Base-by-base conservation (phyloP, 75 land plant species). In the Selaginella tamariscina region DNA sequence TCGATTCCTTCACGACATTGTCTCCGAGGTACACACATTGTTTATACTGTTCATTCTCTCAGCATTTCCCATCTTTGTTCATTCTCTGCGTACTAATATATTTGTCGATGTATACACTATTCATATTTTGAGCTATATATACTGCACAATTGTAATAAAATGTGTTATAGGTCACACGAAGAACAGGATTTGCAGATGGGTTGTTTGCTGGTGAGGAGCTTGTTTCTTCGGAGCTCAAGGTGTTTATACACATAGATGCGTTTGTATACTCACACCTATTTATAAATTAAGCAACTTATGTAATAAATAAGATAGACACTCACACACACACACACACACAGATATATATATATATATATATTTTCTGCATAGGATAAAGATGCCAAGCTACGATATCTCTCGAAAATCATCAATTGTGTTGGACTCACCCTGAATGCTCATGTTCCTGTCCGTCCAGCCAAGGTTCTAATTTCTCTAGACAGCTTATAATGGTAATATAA, bases 351-450 rank as follows among this genome's bases (percentile, higher is more conserved):
- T n/a, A n/a, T n/a, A n/a, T n/a, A n/a, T n/a, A n/a, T 39, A 15
- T 39, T 39, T 15, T 39, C 15, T 39, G 49, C 49, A 39, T 39
- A 72, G 74, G 74, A 72, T 22, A 72, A 72, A 31, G 74, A 72
- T 23, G 66, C 67, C 57, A 72, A 72, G 65, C 39, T 72, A 20
- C 31, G 31, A 2, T 72, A 72, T 33, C 32, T 72, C 20, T 54
- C 57, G 70, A 72, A 72, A 44, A 72, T 72, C 33, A 56, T 72
- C 62, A 72, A 66, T 39, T 72, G 74, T 33, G 74, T 72, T n/a
- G 74, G 74, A 29, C 33, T 72, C 32, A 72, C 74, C 18, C 74
- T 72, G 24, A 72, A 72, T 67, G 69, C 71, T 29, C 28, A 39
- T 31, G 74, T 72, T 32, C 74, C 74, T 55, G 74, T 66, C 56